Conservation (phyloP, 2,329 filamentous ascomycete genomes). For the Drechmeria coniospora region DNA sequence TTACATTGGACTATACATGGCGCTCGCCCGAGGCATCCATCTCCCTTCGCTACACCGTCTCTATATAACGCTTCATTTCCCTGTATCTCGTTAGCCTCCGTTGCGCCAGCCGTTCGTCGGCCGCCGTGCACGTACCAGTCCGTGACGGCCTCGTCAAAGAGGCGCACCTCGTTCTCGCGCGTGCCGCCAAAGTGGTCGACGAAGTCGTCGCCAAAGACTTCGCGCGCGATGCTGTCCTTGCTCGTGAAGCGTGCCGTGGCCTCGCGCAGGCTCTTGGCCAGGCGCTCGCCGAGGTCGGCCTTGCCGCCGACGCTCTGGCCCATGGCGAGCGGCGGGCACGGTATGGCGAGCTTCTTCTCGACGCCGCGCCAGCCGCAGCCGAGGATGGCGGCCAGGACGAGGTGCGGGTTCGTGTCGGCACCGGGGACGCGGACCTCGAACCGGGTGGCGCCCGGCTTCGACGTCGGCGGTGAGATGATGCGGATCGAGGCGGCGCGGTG, state of each 20-base stretch:
- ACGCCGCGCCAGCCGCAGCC: slow-evolving; percentile 83
- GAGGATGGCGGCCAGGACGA: slow-evolving; percentile 73
- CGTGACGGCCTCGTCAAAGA: slow-evolving; percentile 94
- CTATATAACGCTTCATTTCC: slow-evolving; percentile 55
- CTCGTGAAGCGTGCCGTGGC: slow-evolving; percentile 66
- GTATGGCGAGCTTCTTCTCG: slow-evolving; percentile 77
- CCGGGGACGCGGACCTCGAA: slow-evolving; percentile 89
- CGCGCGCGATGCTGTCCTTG: slow-evolving; percentile 71
- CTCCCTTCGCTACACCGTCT: slow-evolving; percentile 4
- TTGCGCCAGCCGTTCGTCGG: too few species aligned
- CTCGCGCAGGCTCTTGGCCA: slow-evolving; percentile 76
- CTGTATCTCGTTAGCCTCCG: slow-evolving; percentile 21
- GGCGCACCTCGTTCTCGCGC: slow-evolving; percentile 72
- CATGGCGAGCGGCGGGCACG: slow-evolving; percentile 68
- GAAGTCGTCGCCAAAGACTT: slow-evolving; percentile 88
- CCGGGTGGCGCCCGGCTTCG: slow-evolving; percentile 70
- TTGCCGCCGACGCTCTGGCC: slow-evolving; percentile 66
- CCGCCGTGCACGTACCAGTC: slow-evolving; percentile 70
- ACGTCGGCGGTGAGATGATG: slow-evolving; percentile 75
- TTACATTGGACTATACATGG: not conserved
- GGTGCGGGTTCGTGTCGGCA: slow-evolving; percentile 84
- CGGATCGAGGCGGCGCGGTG: slow-evolving; percentile 86
- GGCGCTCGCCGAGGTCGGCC: slow-evolving; percentile 54
- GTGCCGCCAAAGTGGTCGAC: slow-evolving; percentile 93
- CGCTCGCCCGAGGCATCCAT: not conserved